Evolutionary conservation across 768 basidiomycete species (phyloP).

Genomic region (Obba rivulosa): DNA sequence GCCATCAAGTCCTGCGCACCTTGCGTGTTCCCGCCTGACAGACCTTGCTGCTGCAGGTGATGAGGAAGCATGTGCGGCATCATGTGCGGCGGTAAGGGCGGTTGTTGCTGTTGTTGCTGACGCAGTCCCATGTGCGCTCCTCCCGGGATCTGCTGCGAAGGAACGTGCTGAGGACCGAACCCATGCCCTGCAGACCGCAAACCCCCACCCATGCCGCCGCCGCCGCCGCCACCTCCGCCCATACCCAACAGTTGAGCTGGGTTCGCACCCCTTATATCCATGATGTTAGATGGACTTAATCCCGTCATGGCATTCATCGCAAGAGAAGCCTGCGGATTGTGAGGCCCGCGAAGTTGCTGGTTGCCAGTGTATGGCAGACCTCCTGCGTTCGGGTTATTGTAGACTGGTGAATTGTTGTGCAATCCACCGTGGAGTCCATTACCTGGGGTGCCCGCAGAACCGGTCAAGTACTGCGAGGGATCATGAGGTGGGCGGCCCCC

Average conservation of each 20-base stretch:
- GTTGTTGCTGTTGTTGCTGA: constrained; percentile 45
- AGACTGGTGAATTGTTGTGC: constrained; percentile 42
- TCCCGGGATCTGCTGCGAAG: constrained; percentile 29
- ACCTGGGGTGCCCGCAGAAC: constrained; percentile 24
- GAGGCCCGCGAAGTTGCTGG: constrained; percentile 49
- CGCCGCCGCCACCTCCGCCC: constrained; percentile 39
- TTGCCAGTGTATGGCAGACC: constrained; percentile 21
- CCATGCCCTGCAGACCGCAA: constrained; percentile 44
- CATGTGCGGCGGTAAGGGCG: constrained; percentile 55
- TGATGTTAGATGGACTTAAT: constrained; percentile 46
- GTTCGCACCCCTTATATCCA: constrained; percentile 49
- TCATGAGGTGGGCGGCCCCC: constrained; percentile 81
- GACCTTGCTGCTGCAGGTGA: constrained; percentile 60
- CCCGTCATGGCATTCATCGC: constrained; percentile 46
- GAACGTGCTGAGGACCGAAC: constrained; percentile 41
- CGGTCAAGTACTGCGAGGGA: constrained; percentile 52
- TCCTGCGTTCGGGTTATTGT: constrained; percentile 47
- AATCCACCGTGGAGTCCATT: constrained; percentile 41
- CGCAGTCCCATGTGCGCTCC: constrained; percentile 43
- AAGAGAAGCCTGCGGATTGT: constrained; percentile 37
- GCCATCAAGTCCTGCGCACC: constrained; percentile 77
- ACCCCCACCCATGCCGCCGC: constrained; percentile 28
- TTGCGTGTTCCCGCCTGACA: constrained; percentile 43
- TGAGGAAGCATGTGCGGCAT: constrained; percentile 45
- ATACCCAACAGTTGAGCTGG: constrained; percentile 44